Base-by-base conservation (phyloP, 257 asterid genomes). In the Cruciata laevipes region DNA sequence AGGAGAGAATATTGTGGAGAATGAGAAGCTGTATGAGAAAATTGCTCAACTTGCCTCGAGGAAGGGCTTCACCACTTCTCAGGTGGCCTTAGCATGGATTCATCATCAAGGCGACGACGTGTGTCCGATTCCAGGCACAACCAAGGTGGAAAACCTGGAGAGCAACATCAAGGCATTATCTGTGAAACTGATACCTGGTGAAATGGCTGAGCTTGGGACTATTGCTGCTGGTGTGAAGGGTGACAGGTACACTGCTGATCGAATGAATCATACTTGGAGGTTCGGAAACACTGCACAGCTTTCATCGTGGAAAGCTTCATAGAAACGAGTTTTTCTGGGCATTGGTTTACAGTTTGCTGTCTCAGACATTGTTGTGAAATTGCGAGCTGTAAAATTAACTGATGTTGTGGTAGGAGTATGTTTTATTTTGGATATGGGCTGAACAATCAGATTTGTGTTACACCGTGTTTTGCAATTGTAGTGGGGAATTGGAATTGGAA, bases 141-240 rank as follows among this genome's bases (percentile, higher is more conserved):
- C 65, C 40, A 60, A 60, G 42, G 33, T 30, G 14, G 65, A 14
- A 16, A 60, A 60, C 14, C 40, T 60, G 40, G 65, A 60, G 38
- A 60, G 65, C 40, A 60, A 60, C 10, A 60, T 60, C 12, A 60
- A 60, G 65, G 42, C 65, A 30, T 60, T 60, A 30, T 60, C 65
- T 6, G 65, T 60, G n/a, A 60, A 3, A 10, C 33, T 60, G 40
- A 60, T 42, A 3, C 65, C 65, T 8, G 65, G 16, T 10, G 65
- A 60, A 14, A 60, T 60, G 42, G 40, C 42, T 60, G 65, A 60
- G 40, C 65, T 60, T 31, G 40, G 30, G 40, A 27, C 65, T 16
- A 27, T 60, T 31, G 65, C 65, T 58, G 63, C 16, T 4, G 40
- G n/a, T 21, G 38, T 60, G 9, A 60, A 30, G 23, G 65, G 65